Evolutionary conservation across 176 grass and related monocot genomes (phyloP).

Genomic region (Puya raimondii): DNA sequence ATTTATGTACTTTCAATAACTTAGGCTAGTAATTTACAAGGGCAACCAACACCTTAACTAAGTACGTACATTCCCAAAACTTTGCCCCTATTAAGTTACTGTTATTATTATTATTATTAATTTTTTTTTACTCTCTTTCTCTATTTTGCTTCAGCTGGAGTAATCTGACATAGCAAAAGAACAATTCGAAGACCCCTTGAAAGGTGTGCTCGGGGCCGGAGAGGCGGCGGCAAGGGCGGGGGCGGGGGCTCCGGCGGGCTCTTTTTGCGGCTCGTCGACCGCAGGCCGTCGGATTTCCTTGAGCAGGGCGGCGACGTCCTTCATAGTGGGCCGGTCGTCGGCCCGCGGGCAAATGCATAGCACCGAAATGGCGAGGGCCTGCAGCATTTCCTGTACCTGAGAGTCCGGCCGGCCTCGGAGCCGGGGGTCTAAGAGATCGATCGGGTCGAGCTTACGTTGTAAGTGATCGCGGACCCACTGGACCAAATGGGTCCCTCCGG

Average conservation of each 20-base stretch:
- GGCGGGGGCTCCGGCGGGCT: neutral
- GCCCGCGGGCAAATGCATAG: constrained; percentile 62
- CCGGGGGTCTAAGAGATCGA: constrained; percentile 60
- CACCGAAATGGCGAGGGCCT: constrained; percentile 51
- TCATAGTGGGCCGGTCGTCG: constrained; percentile 76
- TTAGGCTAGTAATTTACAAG: constrained; percentile 47
- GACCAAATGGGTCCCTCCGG: constrained; percentile 61
- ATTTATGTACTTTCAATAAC: constrained; percentile 9
- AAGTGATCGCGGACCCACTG: constrained; percentile 83
- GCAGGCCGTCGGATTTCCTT: constrained; percentile 57
- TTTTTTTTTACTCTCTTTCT: neutral
- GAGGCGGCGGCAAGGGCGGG: constrained; percentile 8
- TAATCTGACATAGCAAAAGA: constrained; percentile 90
- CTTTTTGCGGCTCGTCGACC: constrained; percentile 32
- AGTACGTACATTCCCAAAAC: constrained; percentile 24
- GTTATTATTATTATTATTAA: too few relatives aligned
- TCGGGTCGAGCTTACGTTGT: constrained; percentile 31
- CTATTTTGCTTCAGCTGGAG: constrained; percentile 41
- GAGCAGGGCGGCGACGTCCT: constrained; percentile 67
- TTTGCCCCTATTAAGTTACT: neutral
- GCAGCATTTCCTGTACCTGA: constrained; percentile 78
- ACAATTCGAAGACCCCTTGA: constrained; percentile 59
- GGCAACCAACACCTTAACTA: constrained; percentile 19
- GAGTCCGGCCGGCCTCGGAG: constrained; percentile 52
- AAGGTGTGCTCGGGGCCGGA: constrained; percentile 18